Evolutionary conservation across 2,329 filamentous ascomycete genomes (phyloP).

Genomic region (Ascochyta viciae-villosae): DNA sequence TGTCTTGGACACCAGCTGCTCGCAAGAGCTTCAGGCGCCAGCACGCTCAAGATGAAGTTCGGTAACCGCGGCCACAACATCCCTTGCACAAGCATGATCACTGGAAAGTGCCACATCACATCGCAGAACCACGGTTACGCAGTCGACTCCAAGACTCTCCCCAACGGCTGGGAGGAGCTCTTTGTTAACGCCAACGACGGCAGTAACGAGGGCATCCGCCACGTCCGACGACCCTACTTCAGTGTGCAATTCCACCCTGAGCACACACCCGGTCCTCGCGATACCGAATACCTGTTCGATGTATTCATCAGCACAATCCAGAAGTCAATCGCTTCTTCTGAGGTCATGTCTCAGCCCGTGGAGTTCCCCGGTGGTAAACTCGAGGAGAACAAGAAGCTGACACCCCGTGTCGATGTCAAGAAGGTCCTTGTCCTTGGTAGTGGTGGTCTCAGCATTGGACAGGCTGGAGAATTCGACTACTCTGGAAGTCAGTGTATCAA

Average conservation of each 20-base stretch:
- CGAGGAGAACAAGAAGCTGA: slow-evolving; percentile 76
- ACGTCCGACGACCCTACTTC: slow-evolving; percentile 86
- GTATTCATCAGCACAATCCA: slow-evolving; percentile 90
- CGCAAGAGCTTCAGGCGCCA: slow-evolving; percentile 83
- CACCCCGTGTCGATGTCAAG: slow-evolving; percentile 84
- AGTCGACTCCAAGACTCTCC: slow-evolving; percentile 80
- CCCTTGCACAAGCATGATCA: slow-evolving; percentile 93
- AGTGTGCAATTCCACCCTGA: slow-evolving; percentile 99
- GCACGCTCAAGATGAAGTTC: slow-evolving; percentile 97
- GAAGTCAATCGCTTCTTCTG: slow-evolving; percentile 71
- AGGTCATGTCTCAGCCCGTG: slow-evolving; percentile 75
- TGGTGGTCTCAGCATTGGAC: slow-evolving; percentile 95
- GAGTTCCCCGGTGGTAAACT: slow-evolving; percentile 84
- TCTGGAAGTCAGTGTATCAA: slow-evolving; percentile 99
- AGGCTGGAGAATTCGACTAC: slow-evolving; percentile 98
- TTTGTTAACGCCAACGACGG: slow-evolving; percentile 99
- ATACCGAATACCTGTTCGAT: slow-evolving; percentile 97
- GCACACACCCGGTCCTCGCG: slow-evolving; percentile 91
- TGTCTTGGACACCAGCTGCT: slow-evolving; percentile 95
- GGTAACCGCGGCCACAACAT: slow-evolving; percentile 99
- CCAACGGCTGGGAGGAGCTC: slow-evolving; percentile 85
- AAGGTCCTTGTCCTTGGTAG: slow-evolving; percentile 94
- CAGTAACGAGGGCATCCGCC: slow-evolving; percentile 97
- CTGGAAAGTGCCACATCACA: slow-evolving; percentile 97
- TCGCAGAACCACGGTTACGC: slow-evolving; percentile 98